phyloP scores from a whole-genome alignment of 192 early-diverging fungal species.

The Pilobolus umbonatus region DNA sequence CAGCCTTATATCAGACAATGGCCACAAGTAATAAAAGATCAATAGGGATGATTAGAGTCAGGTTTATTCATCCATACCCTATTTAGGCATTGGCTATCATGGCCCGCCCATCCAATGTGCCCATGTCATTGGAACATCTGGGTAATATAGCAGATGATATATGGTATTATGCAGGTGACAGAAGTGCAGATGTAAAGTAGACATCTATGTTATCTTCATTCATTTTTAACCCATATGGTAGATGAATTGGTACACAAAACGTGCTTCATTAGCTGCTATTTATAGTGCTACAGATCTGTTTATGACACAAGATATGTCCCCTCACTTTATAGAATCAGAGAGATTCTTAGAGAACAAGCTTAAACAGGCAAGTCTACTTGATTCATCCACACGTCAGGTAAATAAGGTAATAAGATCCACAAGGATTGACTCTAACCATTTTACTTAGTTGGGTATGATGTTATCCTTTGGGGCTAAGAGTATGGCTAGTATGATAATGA shows the following conservation, averaged over 20 bases:
- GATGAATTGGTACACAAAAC: constrained; percentile 89
- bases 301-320: constrained; percentile 87
- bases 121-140: constrained; percentile 64
- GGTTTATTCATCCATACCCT: neutral
- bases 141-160: constrained; percentile 75
- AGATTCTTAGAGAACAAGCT: constrained; percentile 78
- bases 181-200: constrained; percentile 62
- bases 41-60: neutral
- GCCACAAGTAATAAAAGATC: constrained; percentile 57
- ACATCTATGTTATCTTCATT: neutral
- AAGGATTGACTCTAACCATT: neutral
- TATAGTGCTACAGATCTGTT: constrained; percentile 89
- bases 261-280: constrained; percentile 73
- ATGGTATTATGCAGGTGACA: constrained; percentile 85
- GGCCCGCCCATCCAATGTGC: constrained; percentile 74
- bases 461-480: constrained; percentile 42
- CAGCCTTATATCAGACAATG: constrained; percentile 67
- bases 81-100: constrained; percentile 64
- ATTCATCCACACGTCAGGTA: constrained; percentile 41
- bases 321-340: constrained; percentile 65
- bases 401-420: neutral
- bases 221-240: constrained; percentile 18
- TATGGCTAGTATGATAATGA: constrained; percentile 37
- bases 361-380: constrained; percentile 61
- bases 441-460: constrained; percentile 30